These are phyloP conservation scores for Phytophthora capsici DNA, from an alignment of 352 stramenopile genomes.

Conservation along the genomic window DNA sequence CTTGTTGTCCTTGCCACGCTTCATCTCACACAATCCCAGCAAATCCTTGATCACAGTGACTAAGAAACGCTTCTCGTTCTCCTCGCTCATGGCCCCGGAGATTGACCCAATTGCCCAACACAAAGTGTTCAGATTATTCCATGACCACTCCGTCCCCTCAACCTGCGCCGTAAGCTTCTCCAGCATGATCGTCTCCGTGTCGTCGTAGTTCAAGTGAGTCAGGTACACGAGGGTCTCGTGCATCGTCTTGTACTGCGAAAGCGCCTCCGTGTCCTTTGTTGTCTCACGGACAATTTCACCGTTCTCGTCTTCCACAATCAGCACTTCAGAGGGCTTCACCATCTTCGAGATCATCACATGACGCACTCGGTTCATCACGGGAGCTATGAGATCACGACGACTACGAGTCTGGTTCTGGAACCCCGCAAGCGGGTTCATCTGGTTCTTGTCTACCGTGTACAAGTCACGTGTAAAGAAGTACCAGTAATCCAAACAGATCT, in stretches of 20 bases:
- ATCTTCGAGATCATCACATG: conserved; percentile 99
- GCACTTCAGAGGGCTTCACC: conserved; percentile 99
- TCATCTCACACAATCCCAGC: conserved; percentile 97
- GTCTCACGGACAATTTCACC: conserved; percentile 96
- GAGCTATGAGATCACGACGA: conserved; percentile 73
- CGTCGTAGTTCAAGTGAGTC: conserved; percentile 99
- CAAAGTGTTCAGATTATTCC: conserved; percentile 99
- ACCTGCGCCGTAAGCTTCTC: conserved; percentile 96
- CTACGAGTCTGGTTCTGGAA: conserved; percentile 62
- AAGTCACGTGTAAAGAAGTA: conserved; percentile 97
- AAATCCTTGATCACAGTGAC: conserved; percentile 99
- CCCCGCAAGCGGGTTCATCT: conserved; percentile 64
- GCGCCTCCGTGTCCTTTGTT: conserved; percentile 99
- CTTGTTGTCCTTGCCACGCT: conserved; percentile 99
- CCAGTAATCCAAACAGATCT: conserved; percentile 99
- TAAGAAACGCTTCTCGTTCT: conserved; percentile 99
- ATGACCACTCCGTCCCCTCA: conserved; percentile 90
- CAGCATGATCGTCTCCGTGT: conserved; percentile 99
- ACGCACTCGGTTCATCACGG: conserved; percentile 95
- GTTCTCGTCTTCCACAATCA: conserved; percentile 99
- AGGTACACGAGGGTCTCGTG: conserved; percentile 99
- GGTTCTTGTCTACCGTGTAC: conserved; percentile 92
- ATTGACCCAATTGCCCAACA: conserved; percentile 99
- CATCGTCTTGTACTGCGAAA: conserved; percentile 99
- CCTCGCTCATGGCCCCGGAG: conserved; percentile 98